Evolutionary conservation across 129 eudicot species (phyloP), one percentile per base, ranked within the genome.

Genomic region (Arctium lappa): DNA sequence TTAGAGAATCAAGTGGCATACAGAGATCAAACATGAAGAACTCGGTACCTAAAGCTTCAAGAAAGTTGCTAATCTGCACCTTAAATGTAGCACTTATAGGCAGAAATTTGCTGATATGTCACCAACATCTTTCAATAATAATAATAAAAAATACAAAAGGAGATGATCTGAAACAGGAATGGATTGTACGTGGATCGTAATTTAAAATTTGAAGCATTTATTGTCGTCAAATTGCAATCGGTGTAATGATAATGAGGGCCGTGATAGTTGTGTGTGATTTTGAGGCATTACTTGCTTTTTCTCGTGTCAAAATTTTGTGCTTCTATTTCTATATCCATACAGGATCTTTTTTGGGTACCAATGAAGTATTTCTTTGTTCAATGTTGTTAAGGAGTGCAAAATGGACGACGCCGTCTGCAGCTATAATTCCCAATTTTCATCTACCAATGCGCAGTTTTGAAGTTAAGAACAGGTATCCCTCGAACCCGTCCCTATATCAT

Each of bases 401-500:
- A 81, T 90, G 97, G 92, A 90, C 72, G 15, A 42, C 86, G 32
- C 94, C 94, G 40, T 75, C 70, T 78, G 90, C 93, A 70, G 97
- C 97, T 60, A 76, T 90, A 40, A 68, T 88, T 15, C 91, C 92
- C 18, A 87, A 86, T 78, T 87, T 87, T 80, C 94, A 90, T 73
- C 90, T 92, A 6, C 97, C 94, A 12, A 90, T 92, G 94, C 94
- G 92, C 56, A 92, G 94, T 77, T 79, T 13, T 80, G 94, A 92
- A 92, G 90, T 86, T 56, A 92, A 90, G 79, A 90, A 92, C 84
- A 86, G 97, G 97, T 92, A 87, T 74, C 8, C 33, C 15, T 38
- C 5, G 56, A 50, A 48, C 27, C 65, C 16, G 63, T 66, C 2
- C 16, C 22, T 53, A 27, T 74, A n/a, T 85, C 74, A 18, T 53